Evolutionary conservation across 2,329 filamentous ascomycete species (phyloP).

Genomic region (Penicillium sp.): DNA sequence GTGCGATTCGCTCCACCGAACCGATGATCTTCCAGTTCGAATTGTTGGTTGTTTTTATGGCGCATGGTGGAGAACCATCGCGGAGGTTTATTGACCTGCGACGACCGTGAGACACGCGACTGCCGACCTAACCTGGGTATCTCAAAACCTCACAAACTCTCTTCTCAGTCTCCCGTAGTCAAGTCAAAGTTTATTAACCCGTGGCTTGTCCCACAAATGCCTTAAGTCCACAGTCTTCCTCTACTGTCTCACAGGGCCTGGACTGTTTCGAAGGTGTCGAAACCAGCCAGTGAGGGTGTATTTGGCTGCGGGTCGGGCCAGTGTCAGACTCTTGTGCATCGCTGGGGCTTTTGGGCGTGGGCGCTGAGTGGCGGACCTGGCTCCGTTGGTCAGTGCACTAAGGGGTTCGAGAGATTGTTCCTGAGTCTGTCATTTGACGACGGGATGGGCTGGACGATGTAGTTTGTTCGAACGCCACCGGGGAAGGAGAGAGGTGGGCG

Average conservation of each 20-base stretch:
- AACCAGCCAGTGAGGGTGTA: conserved; percentile 4
- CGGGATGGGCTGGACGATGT: not conserved
- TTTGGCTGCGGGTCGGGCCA: conserved; percentile 17
- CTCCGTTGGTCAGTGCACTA: not conserved
- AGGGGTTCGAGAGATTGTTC: not conserved
- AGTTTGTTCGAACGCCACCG: conserved; percentile 4
- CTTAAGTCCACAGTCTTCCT: not conserved
- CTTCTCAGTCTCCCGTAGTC: not conserved
- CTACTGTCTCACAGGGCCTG: not conserved
- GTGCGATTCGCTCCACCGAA: conserved; percentile 19
- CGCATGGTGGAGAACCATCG: conserved; percentile 7
- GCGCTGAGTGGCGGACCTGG: not conserved
- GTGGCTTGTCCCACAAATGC: not conserved
- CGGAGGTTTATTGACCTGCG: conserved; percentile 1
- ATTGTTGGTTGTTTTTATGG: conserved; percentile 3
- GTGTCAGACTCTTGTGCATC: conserved; percentile 18
- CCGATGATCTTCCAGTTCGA: conserved; percentile 3
- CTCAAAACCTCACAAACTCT: not conserved
- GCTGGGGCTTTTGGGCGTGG: conserved; percentile 2
- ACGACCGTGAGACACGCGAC: not conserved
- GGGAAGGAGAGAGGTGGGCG: not conserved
- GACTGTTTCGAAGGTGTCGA: not conserved
- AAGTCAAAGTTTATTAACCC: not conserved
- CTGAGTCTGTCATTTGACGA: conserved; percentile 2
- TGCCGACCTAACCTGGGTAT: not conserved